Conservation (phyloP, 2,329 filamentous ascomycete species). For the Pyrenophora tritici-repentis region DNA sequence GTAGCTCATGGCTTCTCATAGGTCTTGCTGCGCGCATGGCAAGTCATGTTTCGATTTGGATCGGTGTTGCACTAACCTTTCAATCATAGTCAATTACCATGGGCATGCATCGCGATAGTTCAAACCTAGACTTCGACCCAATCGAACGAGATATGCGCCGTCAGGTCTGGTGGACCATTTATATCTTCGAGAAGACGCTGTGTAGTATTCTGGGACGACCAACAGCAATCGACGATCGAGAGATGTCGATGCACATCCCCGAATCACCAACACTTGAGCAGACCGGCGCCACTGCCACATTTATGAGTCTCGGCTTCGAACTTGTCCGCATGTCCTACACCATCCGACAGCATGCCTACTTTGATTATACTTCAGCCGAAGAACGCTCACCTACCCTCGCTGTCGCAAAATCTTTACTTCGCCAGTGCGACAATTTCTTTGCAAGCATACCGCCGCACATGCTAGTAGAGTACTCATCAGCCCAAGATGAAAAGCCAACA, state of each 20-base stretch:
- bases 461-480: constrained; percentile 14
- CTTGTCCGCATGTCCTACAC: constrained; percentile 25
- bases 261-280: constrained; percentile 26
- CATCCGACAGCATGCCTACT: constrained; percentile 31
- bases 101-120: constrained; percentile 52
- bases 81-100: constrained; percentile 47
- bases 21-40: constrained; percentile 50
- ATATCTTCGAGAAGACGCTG: constrained; percentile 32
- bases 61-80: background rate
- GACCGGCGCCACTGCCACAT: constrained; percentile 20
- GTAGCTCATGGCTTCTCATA: constrained; percentile 49
- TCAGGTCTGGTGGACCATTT: constrained; percentile 36
- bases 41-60: background rate
- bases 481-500: constrained; percentile 17
- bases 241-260: constrained; percentile 28
- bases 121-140: constrained; percentile 46
- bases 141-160: constrained; percentile 34
- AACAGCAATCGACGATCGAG: constrained; percentile 32
- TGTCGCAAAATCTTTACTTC: constrained; percentile 25
- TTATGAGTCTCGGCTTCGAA: constrained; percentile 17
- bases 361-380: constrained; percentile 24
- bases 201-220: constrained; percentile 35
- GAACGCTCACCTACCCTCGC: constrained; percentile 26
- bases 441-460: constrained; percentile 20
- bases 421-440: constrained; percentile 27